Conservation (phyloP, 1,284 basidiomycete species). For the Apiotrichum mycotoxinovorans region DNA sequence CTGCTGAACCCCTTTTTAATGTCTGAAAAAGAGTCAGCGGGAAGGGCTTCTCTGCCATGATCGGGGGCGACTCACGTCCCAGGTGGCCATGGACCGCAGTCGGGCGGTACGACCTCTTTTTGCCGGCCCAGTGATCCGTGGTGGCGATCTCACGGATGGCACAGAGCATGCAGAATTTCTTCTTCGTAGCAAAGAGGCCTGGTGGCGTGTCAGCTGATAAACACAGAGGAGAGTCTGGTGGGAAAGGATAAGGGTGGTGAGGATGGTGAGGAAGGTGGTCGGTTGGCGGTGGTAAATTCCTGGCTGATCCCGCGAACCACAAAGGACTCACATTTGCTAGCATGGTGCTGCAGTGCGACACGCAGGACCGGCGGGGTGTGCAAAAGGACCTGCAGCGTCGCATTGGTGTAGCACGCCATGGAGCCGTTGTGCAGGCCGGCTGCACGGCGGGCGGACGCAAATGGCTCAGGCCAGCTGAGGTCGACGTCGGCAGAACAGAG, state of each 20-base stretch:
- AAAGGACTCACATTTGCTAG: constrained; percentile 40
- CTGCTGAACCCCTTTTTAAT: constrained; percentile 87
- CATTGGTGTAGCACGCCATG: constrained; percentile 97
- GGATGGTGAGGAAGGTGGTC: neutral
- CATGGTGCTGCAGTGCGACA: constrained; percentile 60
- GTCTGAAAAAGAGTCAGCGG: constrained; percentile 52
- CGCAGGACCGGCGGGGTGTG: constrained; percentile 88
- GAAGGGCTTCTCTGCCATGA: neutral
- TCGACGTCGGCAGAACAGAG: constrained; percentile 14
- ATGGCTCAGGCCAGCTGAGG: constrained; percentile 31
- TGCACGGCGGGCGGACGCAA: constrained; percentile 19
- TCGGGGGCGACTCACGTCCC: constrained; percentile 56
- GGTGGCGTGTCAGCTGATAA: constrained; percentile 6
- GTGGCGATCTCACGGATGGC: constrained; percentile 54
- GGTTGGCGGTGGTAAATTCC: neutral
- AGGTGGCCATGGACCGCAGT: constrained; percentile 62
- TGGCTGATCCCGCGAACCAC: neutral
- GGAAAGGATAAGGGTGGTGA: neutral
- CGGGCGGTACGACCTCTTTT: constrained; percentile 54
- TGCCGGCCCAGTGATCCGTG: constrained; percentile 30
- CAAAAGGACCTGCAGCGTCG: constrained; percentile 85
- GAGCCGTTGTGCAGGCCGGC: constrained; percentile 82
- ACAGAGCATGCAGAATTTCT: constrained; percentile 74
- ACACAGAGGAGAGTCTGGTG: too few relatives aligned
- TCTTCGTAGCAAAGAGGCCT: constrained; percentile 11